phyloP scores from a whole-genome alignment of 2,329 filamentous ascomycete species.

The Arthrobotrys iridis region DNA sequence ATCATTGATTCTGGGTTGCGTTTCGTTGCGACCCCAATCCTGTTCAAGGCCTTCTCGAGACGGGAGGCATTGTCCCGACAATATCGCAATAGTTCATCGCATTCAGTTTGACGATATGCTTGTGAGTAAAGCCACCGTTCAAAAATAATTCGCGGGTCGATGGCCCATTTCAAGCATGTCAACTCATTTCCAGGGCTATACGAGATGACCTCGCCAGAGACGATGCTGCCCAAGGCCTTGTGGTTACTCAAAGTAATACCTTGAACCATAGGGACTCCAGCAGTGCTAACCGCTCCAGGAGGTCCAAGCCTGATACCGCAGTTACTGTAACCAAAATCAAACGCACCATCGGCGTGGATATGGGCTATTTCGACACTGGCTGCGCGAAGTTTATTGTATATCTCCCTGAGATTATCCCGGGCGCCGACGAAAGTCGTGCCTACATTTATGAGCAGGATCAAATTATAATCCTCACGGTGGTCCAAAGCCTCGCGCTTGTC shows the following conservation, averaged over 20 bases:
- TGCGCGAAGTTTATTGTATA: neutral
- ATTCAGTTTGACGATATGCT: constrained; percentile 4
- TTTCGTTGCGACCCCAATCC: constrained; percentile 14
- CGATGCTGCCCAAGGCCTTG: constrained; percentile 24
- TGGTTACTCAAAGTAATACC: constrained; percentile 41
- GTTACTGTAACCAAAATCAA: neutral
- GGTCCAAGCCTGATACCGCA: constrained; percentile 3
- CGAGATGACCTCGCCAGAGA: constrained; percentile 22
- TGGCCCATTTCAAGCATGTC: neutral
- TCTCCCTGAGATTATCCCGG: constrained; percentile 13
- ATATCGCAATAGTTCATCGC: neutral
- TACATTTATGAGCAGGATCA: constrained; percentile 26
- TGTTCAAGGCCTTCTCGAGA: neutral
- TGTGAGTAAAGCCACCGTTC: constrained; percentile 32
- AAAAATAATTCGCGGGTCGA: constrained; percentile 40
- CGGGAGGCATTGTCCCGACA: constrained; percentile 14
- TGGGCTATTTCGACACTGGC: constrained; percentile 9
- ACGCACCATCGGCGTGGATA: constrained; percentile 11
- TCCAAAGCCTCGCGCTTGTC: neutral
- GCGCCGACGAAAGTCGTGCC: constrained; percentile 40
- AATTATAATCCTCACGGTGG: neutral
- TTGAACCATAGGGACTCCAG: constrained; percentile 28
- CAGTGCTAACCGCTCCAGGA: neutral
- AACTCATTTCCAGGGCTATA: constrained; percentile 7
- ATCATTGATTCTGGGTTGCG: constrained; percentile 2